Base-by-base conservation (phyloP, 192 early-diverging fungal genomes). In the Coemansia sp. region DNA sequence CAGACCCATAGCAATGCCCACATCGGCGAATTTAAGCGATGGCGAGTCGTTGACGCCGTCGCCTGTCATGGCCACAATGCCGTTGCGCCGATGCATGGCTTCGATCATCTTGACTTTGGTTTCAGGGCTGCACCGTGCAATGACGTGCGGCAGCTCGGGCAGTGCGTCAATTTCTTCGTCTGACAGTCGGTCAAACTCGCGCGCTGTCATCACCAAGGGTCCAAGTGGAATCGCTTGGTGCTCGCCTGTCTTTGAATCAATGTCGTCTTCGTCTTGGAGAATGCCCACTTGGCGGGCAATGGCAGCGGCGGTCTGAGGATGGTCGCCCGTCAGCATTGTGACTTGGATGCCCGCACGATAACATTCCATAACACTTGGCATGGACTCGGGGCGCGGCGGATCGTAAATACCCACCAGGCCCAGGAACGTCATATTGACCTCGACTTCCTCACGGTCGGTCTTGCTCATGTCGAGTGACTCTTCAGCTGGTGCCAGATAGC, bases 81-180 rank as follows among this genome's bases (percentile, higher is more conserved):
- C 83, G 19, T 80, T 80, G 59, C 87, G 84, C 45, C 86, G 80
- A 74, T 98, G 94, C 58, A 98, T 83, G 14, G 94, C 93, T 68
- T 90, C 87, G 59, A 98, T 94, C 82, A 98, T 96, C 74, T 98
- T 97, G 64, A 96, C 88, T 80, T 98, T 98, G 75, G 94, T 96
- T 66, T 98, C 95, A 16, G 96, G 96, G 62, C 84, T 86, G 81
- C 93, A 93, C 55, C 95, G 88, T 1, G 95, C 94, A 86, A 98
- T 92, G 17, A 98, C 94, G 10, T 88, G 82, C 35, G 95, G 94
- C 35, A 95, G 88, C 25, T 93, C 87, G 0, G 71, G 74, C 27
- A 95, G 75, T n/a, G 80, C 80, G 17, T 93, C 91, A 38, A 98
- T 84, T 16, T 91, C 78, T 10, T 91, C 89, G 50, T 95, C 93